Evolutionary conservation across 768 basidiomycete species (phyloP), one percentile per base, ranked within the genome.

Genomic region (Phlegmacium glaucopus): DNA sequence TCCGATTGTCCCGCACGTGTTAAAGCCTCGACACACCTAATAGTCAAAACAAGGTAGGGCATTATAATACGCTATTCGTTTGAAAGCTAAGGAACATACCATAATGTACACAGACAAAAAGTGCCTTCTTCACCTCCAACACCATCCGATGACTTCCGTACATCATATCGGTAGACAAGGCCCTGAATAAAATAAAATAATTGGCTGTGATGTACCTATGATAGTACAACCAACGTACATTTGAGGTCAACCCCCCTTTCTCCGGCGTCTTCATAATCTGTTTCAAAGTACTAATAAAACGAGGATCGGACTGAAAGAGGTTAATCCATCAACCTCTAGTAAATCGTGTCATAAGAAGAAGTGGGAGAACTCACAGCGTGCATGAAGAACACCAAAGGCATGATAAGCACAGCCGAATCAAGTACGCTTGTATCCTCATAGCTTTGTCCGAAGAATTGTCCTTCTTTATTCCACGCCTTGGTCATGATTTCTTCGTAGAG

Each of bases 91-190:
- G 15, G 39, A 45, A 63, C 71, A 6, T 43, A 87, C 89, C 87
- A 91, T 6, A 91, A 64, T 0, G 88, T 90, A 59, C 91, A 94
- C 39, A 98, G 71, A 50, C 90, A 91, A 68, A 97, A 96, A 0
- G 90, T 94, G 2, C 94, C 94, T 66, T 96, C 94, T 53, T 95
- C 91, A 1, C 94, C 94, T 1, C 95, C 94, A 10, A 97, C 92
- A 6, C 95, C 95, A 57, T 97, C 95, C 48, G 89, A 85, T 0
- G 90, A 83, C 62, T 88, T 88, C 18, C 64, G 69, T 10, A 88
- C 85, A 61, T 98, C 92, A 64, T 97, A 97, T 7, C 94, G 83
- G 61, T 88, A 95, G 6, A 92, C 88, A 9, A 92, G 77, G 56
- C 84, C 85, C 88, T 91, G 50, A 34, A 11, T 53, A 34, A 38